Percentiles rank a stretch among this genome's conserved stretches.
Conservation (phyloP, 352 stramenopile genomes). For the Globisporangium echinulatum region DNA sequence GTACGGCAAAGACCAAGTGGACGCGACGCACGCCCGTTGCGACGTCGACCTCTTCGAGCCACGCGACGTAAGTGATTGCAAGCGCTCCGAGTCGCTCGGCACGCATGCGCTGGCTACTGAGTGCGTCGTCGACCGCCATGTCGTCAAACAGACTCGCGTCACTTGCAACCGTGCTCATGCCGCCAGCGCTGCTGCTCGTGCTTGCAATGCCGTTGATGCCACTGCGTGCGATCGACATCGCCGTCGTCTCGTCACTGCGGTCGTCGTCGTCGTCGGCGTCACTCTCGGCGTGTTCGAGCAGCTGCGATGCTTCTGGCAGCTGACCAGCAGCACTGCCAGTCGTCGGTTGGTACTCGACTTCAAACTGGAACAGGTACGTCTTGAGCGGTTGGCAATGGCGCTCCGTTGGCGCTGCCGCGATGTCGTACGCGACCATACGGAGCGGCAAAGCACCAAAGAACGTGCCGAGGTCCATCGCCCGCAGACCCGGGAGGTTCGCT, state of each 20-base stretch:
- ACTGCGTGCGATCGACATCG: constrained; percentile 2
- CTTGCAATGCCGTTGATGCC: constrained; percentile 23
- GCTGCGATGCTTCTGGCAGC: too few species aligned
- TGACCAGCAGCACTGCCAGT: too few species aligned
- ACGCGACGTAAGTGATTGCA: constrained; percentile 48
- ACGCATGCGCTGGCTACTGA: constrained; percentile 38
- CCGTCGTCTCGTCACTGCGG: background rate
- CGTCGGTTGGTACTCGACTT: constrained; percentile 34
- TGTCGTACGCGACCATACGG: constrained; percentile 69
- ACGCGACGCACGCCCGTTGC: constrained; percentile 49
- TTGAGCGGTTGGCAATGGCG: constrained; percentile 54
- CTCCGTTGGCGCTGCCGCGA: constrained; percentile 11
- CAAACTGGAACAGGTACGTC: constrained; percentile 78
- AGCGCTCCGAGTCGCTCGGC: constrained; percentile 34
- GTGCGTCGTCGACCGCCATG: constrained; percentile 22
- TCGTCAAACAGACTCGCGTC: constrained; percentile 44
- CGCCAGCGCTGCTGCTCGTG: constrained; percentile 14
- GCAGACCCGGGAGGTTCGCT: constrained; percentile 68
- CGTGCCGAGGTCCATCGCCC: constrained; percentile 63
- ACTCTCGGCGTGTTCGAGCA: too few species aligned
- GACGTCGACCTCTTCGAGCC: constrained; percentile 73
- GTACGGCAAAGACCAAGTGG: constrained; percentile 56
- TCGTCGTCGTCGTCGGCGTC: constrained; percentile 10
- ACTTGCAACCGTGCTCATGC: constrained; percentile 44
- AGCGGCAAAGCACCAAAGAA: constrained; percentile 77